Base-by-base conservation (phyloP, 306 rosid species). In the Ammopiptanthus mongolicus region DNA sequence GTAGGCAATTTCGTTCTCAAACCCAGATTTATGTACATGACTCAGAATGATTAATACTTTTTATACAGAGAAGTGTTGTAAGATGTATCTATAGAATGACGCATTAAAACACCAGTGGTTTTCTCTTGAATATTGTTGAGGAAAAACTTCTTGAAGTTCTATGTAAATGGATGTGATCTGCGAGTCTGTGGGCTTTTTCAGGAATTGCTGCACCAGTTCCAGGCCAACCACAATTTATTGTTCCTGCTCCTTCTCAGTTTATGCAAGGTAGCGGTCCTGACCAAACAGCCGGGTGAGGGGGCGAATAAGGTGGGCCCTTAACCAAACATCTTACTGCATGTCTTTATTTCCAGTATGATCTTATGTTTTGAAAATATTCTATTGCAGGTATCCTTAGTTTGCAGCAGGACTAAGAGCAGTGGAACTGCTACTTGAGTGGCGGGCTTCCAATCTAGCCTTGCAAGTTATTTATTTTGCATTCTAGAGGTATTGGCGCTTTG, bases 331-430 rank as follows among this genome's bases (percentile, higher is more conserved):
- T 36, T 44, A 39, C 15, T 66, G 9, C 70, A 36, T 72, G 48
- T 81, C 64, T 79, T 23, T 48, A 17, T 69, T 71, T 58, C 47
- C 55, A n/a, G 25, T 42, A 41, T 44, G 71, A 18, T 66, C 57
- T 74, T 67, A 48, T 77, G 25, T 15, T 85, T 21, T 41, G 65
- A 47, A 62, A 66, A 18, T 44, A 62, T 58, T 29, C 50, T 42
- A 58, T 72, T 64, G 48, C 85, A 91, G 97, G 89, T 88, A 83
- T 86, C 87, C 85, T 84, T 90, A 84, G 91, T 88, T 87, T 93
- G 96, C 96, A 87, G 97, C 98, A 94, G 97, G 98, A 88, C 96
- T 86, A 88, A 88, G 96, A 89, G 94, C 93, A 88, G 93, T 84
- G 90, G 91, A 83, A 86, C 98, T 94, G 98, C 96, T 90, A 91